A percentile compares a stretch with the other conserved stretches of the same genome.
Evolutionary conservation across 352 stramenopile species (phyloP).

Genomic region (Peronosclerospora sorghi): DNA sequence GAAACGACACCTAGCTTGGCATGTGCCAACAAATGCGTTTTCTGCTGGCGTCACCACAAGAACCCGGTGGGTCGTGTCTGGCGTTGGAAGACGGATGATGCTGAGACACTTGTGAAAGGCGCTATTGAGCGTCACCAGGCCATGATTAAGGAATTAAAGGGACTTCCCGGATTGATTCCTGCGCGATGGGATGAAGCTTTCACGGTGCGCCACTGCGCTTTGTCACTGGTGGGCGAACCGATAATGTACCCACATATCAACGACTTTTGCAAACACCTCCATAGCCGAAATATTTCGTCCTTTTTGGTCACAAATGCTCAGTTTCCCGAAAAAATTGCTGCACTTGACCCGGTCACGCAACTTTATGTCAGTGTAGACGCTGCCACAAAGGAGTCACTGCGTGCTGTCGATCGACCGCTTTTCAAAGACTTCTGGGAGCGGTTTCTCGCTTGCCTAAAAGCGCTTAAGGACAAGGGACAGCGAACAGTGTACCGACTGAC

Average conservation of each 20-base stretch:
- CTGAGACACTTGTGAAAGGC: constrained; percentile 90
- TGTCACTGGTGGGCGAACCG: constrained; percentile 95
- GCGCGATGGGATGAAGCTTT: constrained; percentile 93
- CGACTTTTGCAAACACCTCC: constrained; percentile 92
- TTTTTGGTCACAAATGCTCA: constrained; percentile 99
- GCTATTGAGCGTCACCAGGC: constrained; percentile 84
- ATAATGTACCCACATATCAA: constrained; percentile 99
- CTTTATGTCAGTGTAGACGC: constrained; percentile 98
- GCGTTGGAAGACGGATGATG: constrained; percentile 96
- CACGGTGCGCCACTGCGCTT: constrained; percentile 92
- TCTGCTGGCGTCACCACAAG: constrained; percentile 99
- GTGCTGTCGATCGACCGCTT: constrained; percentile 91
- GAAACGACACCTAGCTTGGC: constrained; percentile 95
- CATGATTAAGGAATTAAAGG: constrained; percentile 94
- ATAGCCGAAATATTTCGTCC: constrained; percentile 91
- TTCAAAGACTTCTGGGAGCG: constrained; percentile 98
- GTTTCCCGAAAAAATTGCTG: constrained; percentile 94
- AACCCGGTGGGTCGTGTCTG: constrained; percentile 97
- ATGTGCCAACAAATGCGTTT: constrained; percentile 98
- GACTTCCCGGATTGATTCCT: constrained; percentile 90
- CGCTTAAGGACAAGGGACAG: constrained; percentile 91
- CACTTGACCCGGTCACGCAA: constrained; percentile 94
- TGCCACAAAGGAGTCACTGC: constrained; percentile 91
- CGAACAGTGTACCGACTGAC: constrained; percentile 95
- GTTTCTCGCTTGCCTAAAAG: constrained; percentile 85